Percentiles rank a stretch among this genome's conserved stretches.
Evolutionary conservation across 768 basidiomycete genomes (phyloP).

Genomic region (Leccinum barrowsii): DNA sequence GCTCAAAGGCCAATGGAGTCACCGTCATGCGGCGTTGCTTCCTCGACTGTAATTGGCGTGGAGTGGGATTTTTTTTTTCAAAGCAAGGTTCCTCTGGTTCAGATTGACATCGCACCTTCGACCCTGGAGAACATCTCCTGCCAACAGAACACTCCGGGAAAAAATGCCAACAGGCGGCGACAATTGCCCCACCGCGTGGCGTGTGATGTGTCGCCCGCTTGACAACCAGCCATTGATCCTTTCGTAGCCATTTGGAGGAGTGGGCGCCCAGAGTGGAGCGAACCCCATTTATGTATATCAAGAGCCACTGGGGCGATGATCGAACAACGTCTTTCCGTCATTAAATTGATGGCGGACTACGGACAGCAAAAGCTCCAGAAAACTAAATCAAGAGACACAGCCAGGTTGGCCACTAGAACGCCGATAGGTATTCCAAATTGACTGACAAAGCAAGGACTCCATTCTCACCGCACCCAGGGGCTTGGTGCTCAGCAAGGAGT

Average conservation of each 20-base stretch:
- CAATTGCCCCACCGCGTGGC: not conserved
- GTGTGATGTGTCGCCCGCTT: slow-evolving; percentile 1
- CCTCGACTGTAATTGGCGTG: not conserved
- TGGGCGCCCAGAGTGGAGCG: not conserved
- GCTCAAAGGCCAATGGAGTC: not conserved
- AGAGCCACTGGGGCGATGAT: slow-evolving; percentile 4
- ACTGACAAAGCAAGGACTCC: slow-evolving; percentile 5
- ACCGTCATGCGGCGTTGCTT: slow-evolving; percentile 8
- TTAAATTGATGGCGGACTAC: not conserved
- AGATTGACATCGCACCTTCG: not conserved
- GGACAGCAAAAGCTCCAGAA: not conserved
- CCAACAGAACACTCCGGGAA: not conserved
- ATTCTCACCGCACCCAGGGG: slow-evolving; percentile 1
- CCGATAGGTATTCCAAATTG: slow-evolving; percentile 3
- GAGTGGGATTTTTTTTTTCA: not conserved
- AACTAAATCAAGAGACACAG: not conserved
- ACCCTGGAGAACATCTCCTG: not conserved
- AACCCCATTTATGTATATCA: slow-evolving; percentile 2
- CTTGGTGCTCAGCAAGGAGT: not conserved
- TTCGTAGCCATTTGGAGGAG: not conserved
- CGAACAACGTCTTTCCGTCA: not conserved
- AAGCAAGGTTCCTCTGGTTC: not conserved
- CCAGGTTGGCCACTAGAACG: not conserved
- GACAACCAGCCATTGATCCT: not conserved
- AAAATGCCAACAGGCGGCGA: not conserved